Percentiles rank a stretch among this genome's conserved stretches.
Conservation (phyloP, 495 filamentous ascomycete species). For the Lasiosphaeria miniovina region DNA sequence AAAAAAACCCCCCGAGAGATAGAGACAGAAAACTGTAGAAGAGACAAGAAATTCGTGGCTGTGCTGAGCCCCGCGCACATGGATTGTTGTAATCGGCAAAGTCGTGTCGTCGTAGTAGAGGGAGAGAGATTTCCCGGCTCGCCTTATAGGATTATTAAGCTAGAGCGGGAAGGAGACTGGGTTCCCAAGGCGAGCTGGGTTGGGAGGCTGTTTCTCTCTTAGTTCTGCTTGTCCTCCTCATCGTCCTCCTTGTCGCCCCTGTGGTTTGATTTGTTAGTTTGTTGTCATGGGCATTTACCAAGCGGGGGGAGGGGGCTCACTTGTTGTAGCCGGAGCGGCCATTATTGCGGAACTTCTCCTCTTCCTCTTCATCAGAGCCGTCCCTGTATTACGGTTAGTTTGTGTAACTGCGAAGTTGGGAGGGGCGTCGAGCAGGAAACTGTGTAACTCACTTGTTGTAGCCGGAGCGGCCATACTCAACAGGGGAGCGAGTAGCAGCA, state of each 20-base stretch:
- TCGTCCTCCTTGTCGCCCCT: conserved; percentile 29
- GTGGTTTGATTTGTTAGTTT: conserved; percentile 48
- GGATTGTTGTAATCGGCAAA: too few species aligned
- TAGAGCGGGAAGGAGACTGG: too few species aligned
- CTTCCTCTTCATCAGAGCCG: conserved; percentile 41
- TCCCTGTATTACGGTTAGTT: conserved; percentile 20
- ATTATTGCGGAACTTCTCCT: conserved; percentile 34
- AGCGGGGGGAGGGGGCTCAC: conserved; percentile 16
- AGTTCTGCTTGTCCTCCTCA: conserved; percentile 20
- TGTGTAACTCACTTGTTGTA: conserved; percentile 41
- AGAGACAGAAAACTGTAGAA: background rate
- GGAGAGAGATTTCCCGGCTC: too few species aligned
- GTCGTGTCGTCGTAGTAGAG: too few species aligned
- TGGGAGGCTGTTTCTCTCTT: background rate
- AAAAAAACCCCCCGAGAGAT: background rate
- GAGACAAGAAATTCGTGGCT: too few species aligned
- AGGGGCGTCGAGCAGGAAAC: conserved; percentile 4
- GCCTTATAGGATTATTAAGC: too few species aligned
- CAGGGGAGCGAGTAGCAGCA: conserved; percentile 45
- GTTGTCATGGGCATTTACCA: conserved; percentile 8
- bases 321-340: conserved; percentile 50
- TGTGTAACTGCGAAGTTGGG: background rate
- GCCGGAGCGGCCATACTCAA: conserved; percentile 53
- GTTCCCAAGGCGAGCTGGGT: too few species aligned
- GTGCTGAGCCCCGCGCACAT: too few species aligned